These are phyloP conservation scores for Verticillium isaacii DNA, from an alignment of 2,329 filamentous ascomycete species.

Conservation along the genomic window DNA sequence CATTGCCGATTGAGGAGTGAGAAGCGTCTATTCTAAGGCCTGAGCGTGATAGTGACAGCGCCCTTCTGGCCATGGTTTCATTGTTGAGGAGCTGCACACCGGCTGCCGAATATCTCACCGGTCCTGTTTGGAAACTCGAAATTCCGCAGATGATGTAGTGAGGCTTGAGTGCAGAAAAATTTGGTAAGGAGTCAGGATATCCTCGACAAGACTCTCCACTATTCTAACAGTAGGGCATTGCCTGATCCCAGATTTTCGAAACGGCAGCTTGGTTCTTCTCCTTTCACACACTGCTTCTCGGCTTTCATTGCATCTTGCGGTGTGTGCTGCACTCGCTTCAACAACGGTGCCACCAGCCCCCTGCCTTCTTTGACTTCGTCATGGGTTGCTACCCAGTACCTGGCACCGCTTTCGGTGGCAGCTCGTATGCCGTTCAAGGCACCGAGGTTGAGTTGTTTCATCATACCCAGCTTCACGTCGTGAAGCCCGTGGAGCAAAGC, in stretches of 20 bases:
- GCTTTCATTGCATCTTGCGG: slow-evolving; percentile 35
- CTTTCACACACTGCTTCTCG: slow-evolving; percentile 22
- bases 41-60: too few species aligned
- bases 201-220: neutral
- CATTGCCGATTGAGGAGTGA: too few species aligned
- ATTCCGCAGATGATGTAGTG: too few species aligned
- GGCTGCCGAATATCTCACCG: too few species aligned
- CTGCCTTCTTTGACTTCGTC: slow-evolving; percentile 58
- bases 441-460: slow-evolving; percentile 59
- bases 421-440: slow-evolving; percentile 56
- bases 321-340: slow-evolving; percentile 38
- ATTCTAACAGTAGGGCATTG: slow-evolving; percentile 42
- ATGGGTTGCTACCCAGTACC: slow-evolving; percentile 63
- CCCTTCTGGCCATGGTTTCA: too few species aligned
- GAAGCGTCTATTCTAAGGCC: too few species aligned
- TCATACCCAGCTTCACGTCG: slow-evolving; percentile 46
- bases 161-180: too few species aligned
- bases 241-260: slow-evolving; percentile 53
- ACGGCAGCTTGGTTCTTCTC: slow-evolving; percentile 31
- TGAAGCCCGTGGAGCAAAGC: slow-evolving; percentile 62
- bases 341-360: slow-evolving; percentile 49
- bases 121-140: too few species aligned
- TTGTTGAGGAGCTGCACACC: too few species aligned
- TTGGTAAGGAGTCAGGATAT: neutral
- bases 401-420: slow-evolving; percentile 44